Base-by-base conservation (phyloP, 805 yeast species). In the Metschnikowia chrysomelidarum region DNA sequence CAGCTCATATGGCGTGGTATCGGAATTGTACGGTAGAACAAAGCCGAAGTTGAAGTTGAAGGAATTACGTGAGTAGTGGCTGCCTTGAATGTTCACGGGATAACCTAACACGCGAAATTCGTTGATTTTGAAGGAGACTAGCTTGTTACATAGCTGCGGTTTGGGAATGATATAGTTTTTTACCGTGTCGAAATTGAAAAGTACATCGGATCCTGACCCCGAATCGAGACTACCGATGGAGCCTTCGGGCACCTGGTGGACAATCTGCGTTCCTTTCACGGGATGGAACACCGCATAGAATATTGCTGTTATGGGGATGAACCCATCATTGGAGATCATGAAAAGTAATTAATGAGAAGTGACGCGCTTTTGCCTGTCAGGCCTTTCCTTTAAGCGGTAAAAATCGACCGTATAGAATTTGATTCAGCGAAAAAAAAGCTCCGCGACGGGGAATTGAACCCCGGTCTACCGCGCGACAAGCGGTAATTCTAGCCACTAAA, bases 201-300 rank as follows among this genome's bases (percentile, higher is more conserved):
- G 59, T 22, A 30, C 47, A 12, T 33, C 35, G 16, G 38, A 38
- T 21, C 13, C 42, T 3, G 37, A 32, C 19, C 33, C 30, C 13
- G 27, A 25, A 18, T 36, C 40, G n/a, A 10, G 22, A 13, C 47
- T 40, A 17, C 43, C 48, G 17, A 80, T 75, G 4, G 84, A 69
- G 5, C 87, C 86, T 24, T 80, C 77, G 2, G 98, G 98, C 0
- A 87, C 94, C 56, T 93, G 96, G 51, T 84, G 85, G 4, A 85
- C 74, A 5, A 91, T 89, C 60, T 88, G 87, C 0, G 98, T 82
- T 1, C 98, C 98, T 52, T 88, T 95, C 0, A 93, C 85, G 0
- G 97, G 97, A 51, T 93, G 97, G 60, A 93, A 93, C 0, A 86
- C 87, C 0, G 96, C 80, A 58, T 87, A 93, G 57, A 93, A 89